Evolutionary conservation across 176 grass and related monocot species (phyloP), one percentile per base, ranked within the genome.

Genomic region (Neostapfia colusana): DNA sequence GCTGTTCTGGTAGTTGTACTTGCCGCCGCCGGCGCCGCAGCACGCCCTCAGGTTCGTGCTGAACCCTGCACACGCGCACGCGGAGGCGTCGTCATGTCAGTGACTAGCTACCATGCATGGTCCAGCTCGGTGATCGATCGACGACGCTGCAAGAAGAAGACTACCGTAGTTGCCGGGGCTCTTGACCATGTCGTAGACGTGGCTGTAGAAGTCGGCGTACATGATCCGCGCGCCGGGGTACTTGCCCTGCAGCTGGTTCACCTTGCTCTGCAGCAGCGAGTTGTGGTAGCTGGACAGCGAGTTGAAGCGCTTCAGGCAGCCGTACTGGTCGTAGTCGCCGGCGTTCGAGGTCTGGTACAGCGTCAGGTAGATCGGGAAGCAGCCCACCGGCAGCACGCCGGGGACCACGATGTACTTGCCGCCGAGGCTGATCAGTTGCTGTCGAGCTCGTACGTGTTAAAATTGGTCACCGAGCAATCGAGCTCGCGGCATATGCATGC

Each of bases 171-270:
- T 81, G 0, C 64, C 14, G 2, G 91, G 95, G 67, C 72, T 73
- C 72, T 83, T 79, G 16, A 86, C 72, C 91, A 99, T 95, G 71
- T 89, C 84, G 67, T 88, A 86, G 66, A 87, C 70, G 37, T 92
- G 91, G 69, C 38, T 44, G 85, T 95, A 99, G 78, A 89, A 99
- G 60, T 99, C 95, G 24, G 89, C 95, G 65, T 90, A 99, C 73
- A 92, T 88, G 86, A 99, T 80, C 58, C 56, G 55, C 0, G 75
- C 56, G 9, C 58, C 21, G 0, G 92, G 86, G 72, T 92, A 95
- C 62, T 87, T 92, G 35, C 62, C 17, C 80, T 88, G 91, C n/a
- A 99, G 92, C 69, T 50, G 64, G 21, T 41, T 59, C 8, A 99
- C 65, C 27, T 82, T 74, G 42, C 38, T 37, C 76, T 85, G 87